Evolutionary conservation across 2,329 filamentous ascomycete species (phyloP).

Genomic region (Botrytis fragariae): DNA sequence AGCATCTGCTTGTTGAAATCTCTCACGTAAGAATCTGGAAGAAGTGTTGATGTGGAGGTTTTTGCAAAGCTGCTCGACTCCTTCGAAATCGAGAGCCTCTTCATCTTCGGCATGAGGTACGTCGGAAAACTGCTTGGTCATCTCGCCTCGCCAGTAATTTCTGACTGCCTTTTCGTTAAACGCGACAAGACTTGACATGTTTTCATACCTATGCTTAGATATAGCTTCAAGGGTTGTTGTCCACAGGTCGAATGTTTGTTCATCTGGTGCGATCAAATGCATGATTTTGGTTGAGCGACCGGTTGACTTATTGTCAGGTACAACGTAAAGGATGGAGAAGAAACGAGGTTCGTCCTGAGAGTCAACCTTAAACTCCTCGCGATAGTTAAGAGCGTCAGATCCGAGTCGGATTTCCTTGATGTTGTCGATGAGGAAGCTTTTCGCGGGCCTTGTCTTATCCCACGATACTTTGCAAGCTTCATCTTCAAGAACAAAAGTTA

Average conservation of each 20-base stretch:
- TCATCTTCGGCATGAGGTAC: constrained; percentile 52
- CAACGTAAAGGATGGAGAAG: constrained; percentile 86
- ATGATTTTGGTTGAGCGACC: constrained; percentile 70
- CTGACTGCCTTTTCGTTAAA: constrained; percentile 80
- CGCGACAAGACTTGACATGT: constrained; percentile 85
- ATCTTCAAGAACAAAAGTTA: constrained; percentile 71
- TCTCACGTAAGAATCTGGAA: constrained; percentile 66
- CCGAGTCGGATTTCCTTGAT: constrained; percentile 87
- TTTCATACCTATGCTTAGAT: constrained; percentile 79
- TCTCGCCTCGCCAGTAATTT: constrained; percentile 83
- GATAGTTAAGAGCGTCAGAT: constrained; percentile 82
- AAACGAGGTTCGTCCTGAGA: constrained; percentile 68
- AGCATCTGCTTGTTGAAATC: constrained; percentile 72
- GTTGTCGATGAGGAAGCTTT: constrained; percentile 91
- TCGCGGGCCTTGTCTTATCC: constrained; percentile 75
- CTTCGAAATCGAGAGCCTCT: constrained; percentile 72
- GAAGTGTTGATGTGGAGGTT: constrained; percentile 91
- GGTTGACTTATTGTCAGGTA: constrained; percentile 69
- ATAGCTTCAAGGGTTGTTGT: constrained; percentile 80
- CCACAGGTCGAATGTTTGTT: constrained; percentile 74
- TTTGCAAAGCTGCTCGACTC: constrained; percentile 80
- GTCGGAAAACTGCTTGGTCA: constrained; percentile 64
- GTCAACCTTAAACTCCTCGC: constrained; percentile 74
- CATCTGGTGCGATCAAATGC: constrained; percentile 78
- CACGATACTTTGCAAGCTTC: constrained; percentile 85